phyloP scores from a whole-genome alignment of 2,329 filamentous ascomycete species.

The Trichoderma sp. region DNA sequence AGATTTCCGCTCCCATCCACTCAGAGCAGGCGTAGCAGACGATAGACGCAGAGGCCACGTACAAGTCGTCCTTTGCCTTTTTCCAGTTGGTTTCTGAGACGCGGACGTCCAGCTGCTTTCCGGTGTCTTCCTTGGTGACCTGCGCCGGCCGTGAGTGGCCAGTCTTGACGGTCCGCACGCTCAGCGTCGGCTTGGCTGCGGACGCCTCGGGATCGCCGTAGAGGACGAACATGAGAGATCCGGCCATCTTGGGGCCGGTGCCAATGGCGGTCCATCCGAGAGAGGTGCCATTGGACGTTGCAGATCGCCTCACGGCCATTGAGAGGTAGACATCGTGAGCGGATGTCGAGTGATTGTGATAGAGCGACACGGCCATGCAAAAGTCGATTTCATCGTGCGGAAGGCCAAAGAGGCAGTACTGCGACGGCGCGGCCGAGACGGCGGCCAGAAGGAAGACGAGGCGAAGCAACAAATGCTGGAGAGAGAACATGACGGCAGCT shows the following conservation, averaged over 20 bases:
- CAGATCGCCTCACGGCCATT: conserved; percentile 13
- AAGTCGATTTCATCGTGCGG: conserved; percentile 20
- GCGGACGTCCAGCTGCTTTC: conserved; percentile 18
- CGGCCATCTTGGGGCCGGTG: conserved; percentile 22
- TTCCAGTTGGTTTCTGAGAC: conserved; percentile 20
- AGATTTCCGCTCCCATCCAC: conserved; percentile 23
- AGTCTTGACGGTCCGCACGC: conserved; percentile 19
- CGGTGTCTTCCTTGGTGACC: neutral
- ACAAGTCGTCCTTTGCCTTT: neutral
- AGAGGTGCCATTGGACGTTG: neutral
- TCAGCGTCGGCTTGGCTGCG: conserved; percentile 11
- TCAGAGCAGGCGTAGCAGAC: conserved; percentile 28
- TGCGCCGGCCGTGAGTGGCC: conserved; percentile 18
- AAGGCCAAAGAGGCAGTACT: conserved; percentile 24
- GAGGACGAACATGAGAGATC: conserved; percentile 25
- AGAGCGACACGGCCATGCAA: conserved; percentile 23
- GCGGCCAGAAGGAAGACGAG: neutral
- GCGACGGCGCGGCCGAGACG: conserved; percentile 17
- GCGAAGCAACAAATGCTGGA: neutral
- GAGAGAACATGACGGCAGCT: neutral
- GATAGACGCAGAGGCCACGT: conserved; percentile 20
- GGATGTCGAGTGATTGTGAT: conserved; percentile 22
- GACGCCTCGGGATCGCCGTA: conserved; percentile 22
- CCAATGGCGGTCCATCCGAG: conserved; percentile 24
- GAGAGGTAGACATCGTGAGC: conserved; percentile 23